Evolutionary conservation across 129 eudicot genomes (phyloP), one percentile per base, ranked within the genome.

Genomic region (Mikania micrantha): DNA sequence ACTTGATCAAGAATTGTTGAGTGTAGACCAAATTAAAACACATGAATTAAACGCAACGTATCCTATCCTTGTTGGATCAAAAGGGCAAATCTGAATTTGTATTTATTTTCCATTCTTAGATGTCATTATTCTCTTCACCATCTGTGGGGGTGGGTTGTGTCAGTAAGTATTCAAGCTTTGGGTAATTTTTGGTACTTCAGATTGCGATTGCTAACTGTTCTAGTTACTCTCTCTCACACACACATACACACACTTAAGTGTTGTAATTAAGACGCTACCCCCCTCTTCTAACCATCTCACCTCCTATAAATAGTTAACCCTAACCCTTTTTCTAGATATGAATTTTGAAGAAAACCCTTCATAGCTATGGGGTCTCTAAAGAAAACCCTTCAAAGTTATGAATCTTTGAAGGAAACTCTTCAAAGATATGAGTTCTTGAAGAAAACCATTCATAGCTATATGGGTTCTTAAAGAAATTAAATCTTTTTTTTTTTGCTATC

Each of bases 151-250:
- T 40, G 68, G 47, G 27, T 70, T 71, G 36, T 71, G 79, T 72
- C 82, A 74, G 83, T 61, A 68, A 52, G 73, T 52, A 79, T 67
- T 79, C 48, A 69, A 68, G 31, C 48, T 62, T 73, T 40, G 65
- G 74, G 63, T 71, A 80, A 57, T 42, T 67, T 68, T 73, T 73
- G 52, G 60, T 53, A 76, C 77, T 41, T 54, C 17, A 42, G 87
- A 82, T 78, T 82, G 83, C 39, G 83, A 78, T 78, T 66, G 81
- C 73, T 78, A 78, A 82, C 87, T 78, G 87, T 78, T 78, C 62
- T 58, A 38, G 49, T 41, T 58, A 36, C 74, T 19, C 74, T 58
- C 60, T 50, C 65, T 48, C 60, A 20, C 71, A 0, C 42, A 6
- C 25, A 7, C 40, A 9, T 19, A 3, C 69, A 9, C 72, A 27